Percentiles rank a stretch among this genome's conserved stretches.
phyloP scores from a whole-genome alignment of 139 green algal genomes.

The Cymbomonas tetramitiformis region DNA sequence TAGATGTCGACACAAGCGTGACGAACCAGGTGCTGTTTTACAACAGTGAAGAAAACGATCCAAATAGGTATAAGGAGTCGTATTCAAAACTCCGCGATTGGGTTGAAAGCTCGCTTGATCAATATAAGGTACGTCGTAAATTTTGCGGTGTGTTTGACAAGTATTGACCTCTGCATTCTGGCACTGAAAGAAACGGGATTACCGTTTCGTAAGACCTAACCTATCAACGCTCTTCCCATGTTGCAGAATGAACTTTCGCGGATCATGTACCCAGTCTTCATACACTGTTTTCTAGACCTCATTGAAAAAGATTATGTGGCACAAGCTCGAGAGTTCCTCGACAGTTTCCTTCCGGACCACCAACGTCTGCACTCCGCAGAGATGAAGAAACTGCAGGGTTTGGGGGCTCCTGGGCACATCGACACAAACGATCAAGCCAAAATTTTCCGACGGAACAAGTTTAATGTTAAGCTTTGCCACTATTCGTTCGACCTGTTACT shows the following conservation, averaged over 20 bases:
- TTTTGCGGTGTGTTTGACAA: background rate
- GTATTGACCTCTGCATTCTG: background rate
- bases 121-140: conserved; percentile 53
- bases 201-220: background rate
- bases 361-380: conserved; percentile 23
- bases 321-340: conserved; percentile 24
- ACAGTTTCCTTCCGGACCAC: conserved; percentile 24
- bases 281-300: conserved; percentile 69
- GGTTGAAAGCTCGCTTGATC: conserved; percentile 48
- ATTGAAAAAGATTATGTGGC: conserved; percentile 29
- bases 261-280: conserved; percentile 82
- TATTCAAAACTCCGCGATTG: conserved; percentile 34
- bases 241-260: conserved; percentile 55
- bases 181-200: background rate
- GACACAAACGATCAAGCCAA: conserved; percentile 20
- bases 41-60: conserved; percentile 36
- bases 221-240: background rate
- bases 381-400: conserved; percentile 21
- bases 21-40: conserved; percentile 38
- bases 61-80: conserved; percentile 32
- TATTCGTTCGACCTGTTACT: conserved; percentile 68
- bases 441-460: conserved; percentile 30
- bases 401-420: conserved; percentile 45
- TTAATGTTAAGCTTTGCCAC: conserved; percentile 20
- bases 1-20: conserved; percentile 25